These are phyloP conservation scores for Penicillium riverlandense DNA, from an alignment of 495 filamentous ascomycete genomes.

Conservation along the genomic window DNA sequence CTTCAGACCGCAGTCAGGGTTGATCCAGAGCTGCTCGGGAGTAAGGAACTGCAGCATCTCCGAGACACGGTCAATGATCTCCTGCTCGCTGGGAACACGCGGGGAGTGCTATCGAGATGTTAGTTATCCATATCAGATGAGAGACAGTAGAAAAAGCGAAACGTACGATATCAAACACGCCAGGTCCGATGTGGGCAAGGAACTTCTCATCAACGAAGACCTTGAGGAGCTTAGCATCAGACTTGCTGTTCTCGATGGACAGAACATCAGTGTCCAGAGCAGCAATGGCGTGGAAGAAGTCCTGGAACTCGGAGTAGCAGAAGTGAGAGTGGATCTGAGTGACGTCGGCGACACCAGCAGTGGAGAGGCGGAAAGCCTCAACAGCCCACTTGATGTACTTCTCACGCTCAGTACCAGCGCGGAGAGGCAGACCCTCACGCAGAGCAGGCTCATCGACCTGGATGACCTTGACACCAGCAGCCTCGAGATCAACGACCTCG, in stretches of 20 bases:
- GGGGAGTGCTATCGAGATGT: conserved; percentile 59
- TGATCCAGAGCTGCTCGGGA: conserved; percentile 96
- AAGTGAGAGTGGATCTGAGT: conserved; percentile 99
- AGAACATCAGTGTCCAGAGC: conserved; percentile 97
- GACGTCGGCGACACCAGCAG: conserved; percentile 79
- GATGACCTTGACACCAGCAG: conserved; percentile 91
- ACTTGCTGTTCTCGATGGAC: conserved; percentile 99
- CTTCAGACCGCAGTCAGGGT: conserved; percentile 98
- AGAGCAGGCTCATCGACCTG: conserved; percentile 99
- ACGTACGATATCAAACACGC: conserved; percentile 85
- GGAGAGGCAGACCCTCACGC: conserved; percentile 97
- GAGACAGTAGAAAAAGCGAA: too few relatives aligned
- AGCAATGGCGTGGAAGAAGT: conserved; percentile 99
- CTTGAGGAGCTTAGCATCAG: conserved; percentile 95
- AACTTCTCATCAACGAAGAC: conserved; percentile 97
- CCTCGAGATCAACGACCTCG: conserved; percentile 95
- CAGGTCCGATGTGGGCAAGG: conserved; percentile 96
- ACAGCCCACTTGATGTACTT: conserved; percentile 96
- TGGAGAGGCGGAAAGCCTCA: conserved; percentile 90
- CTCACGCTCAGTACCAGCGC: conserved; percentile 82
- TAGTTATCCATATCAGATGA: too few relatives aligned
- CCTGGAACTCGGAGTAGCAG: conserved; percentile 99
- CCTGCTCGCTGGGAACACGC: conserved; percentile 86
- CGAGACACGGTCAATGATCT: conserved; percentile 93
- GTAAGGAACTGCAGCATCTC: conserved; percentile 96